Conservation (phyloP, 2,329 filamentous ascomycete genomes). For the Alternaria atra region DNA sequence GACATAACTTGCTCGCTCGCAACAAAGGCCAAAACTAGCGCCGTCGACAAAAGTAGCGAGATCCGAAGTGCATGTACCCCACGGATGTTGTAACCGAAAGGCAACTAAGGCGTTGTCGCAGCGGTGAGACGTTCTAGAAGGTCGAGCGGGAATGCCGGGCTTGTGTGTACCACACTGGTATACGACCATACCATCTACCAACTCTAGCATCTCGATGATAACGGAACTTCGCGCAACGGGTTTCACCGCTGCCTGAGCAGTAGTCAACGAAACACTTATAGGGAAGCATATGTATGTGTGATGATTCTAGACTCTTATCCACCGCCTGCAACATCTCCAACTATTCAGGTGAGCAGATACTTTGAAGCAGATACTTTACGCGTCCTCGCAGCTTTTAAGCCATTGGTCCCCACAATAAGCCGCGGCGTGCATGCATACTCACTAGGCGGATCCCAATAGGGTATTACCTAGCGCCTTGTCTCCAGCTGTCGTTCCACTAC, state of each 20-base stretch:
- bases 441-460: background rate
- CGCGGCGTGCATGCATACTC: conserved; percentile 15
- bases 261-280: background rate
- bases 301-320: background rate
- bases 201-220: background rate
- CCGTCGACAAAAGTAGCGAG: background rate
- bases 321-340: background rate
- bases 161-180: conserved; percentile 10
- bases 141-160: conserved; percentile 12
- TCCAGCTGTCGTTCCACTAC: background rate
- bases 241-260: background rate
- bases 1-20: background rate
- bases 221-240: background rate
- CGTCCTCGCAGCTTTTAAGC: conserved; percentile 14
- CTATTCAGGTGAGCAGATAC: background rate
- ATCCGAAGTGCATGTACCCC: conserved; percentile 2
- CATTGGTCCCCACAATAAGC: conserved; percentile 11
- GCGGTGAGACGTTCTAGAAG: conserved; percentile 22
- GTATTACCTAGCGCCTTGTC: background rate
- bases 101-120: conserved; percentile 12
- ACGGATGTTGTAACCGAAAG: conserved; percentile 9
- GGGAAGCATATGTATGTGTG: background rate
- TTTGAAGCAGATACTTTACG: conserved; percentile 13
- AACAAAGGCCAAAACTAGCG: conserved; percentile 2
- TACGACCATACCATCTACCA: background rate